A percentile compares a stretch with the other conserved stretches of the same genome.
Conservation (phyloP, 1,139 yeast genomes). For the Geotrichum carabidarum region DNA sequence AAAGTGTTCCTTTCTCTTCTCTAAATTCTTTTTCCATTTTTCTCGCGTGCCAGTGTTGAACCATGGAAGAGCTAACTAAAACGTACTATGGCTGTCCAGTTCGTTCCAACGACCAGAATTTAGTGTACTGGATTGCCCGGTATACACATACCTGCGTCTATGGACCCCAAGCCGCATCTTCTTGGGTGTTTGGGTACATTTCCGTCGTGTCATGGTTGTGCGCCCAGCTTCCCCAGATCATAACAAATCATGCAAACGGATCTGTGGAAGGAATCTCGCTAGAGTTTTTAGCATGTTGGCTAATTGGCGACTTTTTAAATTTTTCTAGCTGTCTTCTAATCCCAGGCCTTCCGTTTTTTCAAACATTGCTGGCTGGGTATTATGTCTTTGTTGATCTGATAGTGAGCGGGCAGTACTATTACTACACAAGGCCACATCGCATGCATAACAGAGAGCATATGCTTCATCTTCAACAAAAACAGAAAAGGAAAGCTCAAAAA, state of each 20-base stretch:
- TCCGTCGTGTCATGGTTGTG: conserved; percentile 68
- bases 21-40: no score
- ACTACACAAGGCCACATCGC: conserved; percentile 44
- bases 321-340: conserved; percentile 76
- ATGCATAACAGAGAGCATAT: conserved; percentile 20
- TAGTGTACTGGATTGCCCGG: conserved; percentile 31
- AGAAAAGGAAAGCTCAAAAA: background rate
- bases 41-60: no score
- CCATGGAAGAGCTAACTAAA: background rate
- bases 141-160: conserved; percentile 34
- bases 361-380: conserved; percentile 65
- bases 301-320: conserved; percentile 77
- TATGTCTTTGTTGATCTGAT: conserved; percentile 68
- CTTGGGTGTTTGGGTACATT: conserved; percentile 43
- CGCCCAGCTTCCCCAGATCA: conserved; percentile 84
- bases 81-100: conserved; percentile 10
- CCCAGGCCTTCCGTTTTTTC: conserved; percentile 63
- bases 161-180: conserved; percentile 29
- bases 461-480: background rate
- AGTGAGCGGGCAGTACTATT: conserved; percentile 70
- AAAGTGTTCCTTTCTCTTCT: no score
- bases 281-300: conserved; percentile 69
- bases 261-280: conserved; percentile 85
- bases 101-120: conserved; percentile 15
- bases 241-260: conserved; percentile 65